A percentile compares a stretch with the other conserved stretches of the same genome.
phyloP scores from a whole-genome alignment of 176 grass and related monocot genomes.

The Carex littledalei region DNA sequence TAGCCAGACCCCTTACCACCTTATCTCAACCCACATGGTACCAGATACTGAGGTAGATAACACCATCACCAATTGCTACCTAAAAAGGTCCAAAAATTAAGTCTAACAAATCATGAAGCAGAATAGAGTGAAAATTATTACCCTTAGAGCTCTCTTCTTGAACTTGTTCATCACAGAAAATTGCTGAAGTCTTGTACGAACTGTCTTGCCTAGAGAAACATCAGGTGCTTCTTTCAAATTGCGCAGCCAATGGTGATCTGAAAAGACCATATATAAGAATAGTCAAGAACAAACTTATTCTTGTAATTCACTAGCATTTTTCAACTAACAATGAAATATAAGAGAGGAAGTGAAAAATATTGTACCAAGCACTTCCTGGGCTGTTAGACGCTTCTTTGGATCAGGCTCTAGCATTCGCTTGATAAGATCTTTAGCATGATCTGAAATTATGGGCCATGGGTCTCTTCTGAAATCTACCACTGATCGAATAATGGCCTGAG shows the following conservation, averaged over 20 bases:
- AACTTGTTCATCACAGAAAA: conserved; percentile 99
- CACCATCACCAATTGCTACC: neutral
- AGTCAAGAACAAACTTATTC: neutral
- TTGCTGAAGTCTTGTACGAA: conserved; percentile 75
- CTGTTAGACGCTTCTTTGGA: conserved; percentile 66
- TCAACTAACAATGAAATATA: neutral
- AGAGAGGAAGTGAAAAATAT: conserved; percentile 6
- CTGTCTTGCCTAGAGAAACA: conserved; percentile 77
- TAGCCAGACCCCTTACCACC: neutral
- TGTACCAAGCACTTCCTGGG: conserved; percentile 89
- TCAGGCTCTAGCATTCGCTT: conserved; percentile 85
- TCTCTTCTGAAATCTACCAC: conserved; percentile 89
- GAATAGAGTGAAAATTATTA: conserved; percentile 25
- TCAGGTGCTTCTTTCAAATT: conserved; percentile 80
- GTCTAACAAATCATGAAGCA: neutral
- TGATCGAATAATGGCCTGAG: conserved; percentile 84
- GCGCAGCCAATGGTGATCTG: conserved; percentile 92
- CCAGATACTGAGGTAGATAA: neutral
- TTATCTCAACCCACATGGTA: neutral
- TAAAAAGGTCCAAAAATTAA: neutral
- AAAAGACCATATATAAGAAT: neutral
- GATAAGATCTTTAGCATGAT: conserved; percentile 94
- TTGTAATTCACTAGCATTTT: conserved; percentile 8
- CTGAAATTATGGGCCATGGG: conserved; percentile 87
- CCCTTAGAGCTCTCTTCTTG: conserved; percentile 93